Percentiles rank a stretch among this genome's conserved stretches.
Evolutionary conservation across 768 basidiomycete genomes (phyloP).

Genomic region (Pholiota microspora): DNA sequence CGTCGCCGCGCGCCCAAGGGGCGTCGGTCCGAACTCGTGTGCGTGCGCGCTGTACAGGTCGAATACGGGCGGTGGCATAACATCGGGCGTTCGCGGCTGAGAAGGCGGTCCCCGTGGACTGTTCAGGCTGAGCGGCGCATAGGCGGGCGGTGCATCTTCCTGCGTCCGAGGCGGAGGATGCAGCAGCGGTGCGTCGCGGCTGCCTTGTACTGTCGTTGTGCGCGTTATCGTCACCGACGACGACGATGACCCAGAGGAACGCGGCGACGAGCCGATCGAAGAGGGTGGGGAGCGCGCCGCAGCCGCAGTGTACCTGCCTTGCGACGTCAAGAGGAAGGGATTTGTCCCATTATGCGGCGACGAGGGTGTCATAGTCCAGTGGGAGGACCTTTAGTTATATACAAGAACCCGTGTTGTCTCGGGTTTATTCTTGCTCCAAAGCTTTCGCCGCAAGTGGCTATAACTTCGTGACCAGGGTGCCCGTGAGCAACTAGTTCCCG

Average conservation of each 20-base stretch:
- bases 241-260: constrained; percentile 1
- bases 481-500: neutral
- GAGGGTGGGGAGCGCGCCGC: neutral
- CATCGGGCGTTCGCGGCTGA: neutral
- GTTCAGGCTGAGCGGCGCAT: constrained; percentile 11
- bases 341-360: constrained; percentile 1
- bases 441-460: constrained; percentile 1
- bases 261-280: neutral
- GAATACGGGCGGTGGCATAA: constrained; percentile 3
- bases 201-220: neutral
- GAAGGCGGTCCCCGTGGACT: neutral
- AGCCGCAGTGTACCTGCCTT: neutral
- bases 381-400: constrained; percentile 6
- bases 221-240: neutral
- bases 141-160: constrained; percentile 14
- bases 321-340: neutral
- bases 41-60: constrained; percentile 7
- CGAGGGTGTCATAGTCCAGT: neutral
- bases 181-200: neutral
- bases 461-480: constrained; percentile 3
- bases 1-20: constrained; percentile 17
- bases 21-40: constrained; percentile 23
- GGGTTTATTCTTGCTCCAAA: constrained; percentile 1
- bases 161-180: neutral
- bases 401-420: neutral